Percentiles rank a stretch among this genome's conserved stretches.
Conservation (phyloP, 2,329 filamentous ascomycete species). For the Phaeosphaeria sp. region DNA sequence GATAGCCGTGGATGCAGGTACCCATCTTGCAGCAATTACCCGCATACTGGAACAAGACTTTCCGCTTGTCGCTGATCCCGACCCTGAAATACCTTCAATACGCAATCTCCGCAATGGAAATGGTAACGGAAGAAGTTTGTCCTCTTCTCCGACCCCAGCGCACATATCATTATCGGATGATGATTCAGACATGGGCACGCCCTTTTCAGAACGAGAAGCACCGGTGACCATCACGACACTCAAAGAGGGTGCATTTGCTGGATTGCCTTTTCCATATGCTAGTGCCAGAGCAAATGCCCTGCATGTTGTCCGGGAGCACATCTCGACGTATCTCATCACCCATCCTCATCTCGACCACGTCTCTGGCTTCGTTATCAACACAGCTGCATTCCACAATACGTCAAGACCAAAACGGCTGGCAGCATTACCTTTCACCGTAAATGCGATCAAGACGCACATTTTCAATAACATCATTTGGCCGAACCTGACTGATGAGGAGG, state of each 20-base stretch:
- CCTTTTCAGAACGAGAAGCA: conserved; percentile 32
- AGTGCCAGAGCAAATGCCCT: conserved; percentile 79
- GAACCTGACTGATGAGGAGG: conserved; percentile 94
- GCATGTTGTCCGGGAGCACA: conserved; percentile 77
- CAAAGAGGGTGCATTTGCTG: conserved; percentile 75
- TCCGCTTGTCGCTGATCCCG: conserved; percentile 48
- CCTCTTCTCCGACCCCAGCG: conserved; percentile 34
- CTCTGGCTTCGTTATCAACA: conserved; percentile 90
- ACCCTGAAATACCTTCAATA: conserved; percentile 2
- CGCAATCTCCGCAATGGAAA: conserved; percentile 22
- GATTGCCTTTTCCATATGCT: conserved; percentile 72
- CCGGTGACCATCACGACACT: conserved; percentile 62
- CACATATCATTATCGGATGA: conserved; percentile 31
- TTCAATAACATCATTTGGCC: conserved; percentile 99
- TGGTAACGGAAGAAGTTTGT: conserved; percentile 18
- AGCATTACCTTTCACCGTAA: conserved; percentile 85
- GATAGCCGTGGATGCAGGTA: conserved; percentile 91
- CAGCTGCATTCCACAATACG: conserved; percentile 80
- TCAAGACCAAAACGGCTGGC: conserved; percentile 83
- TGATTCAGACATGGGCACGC: conserved; percentile 37
- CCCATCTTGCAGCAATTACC: conserved; percentile 85
- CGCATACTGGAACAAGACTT: conserved; percentile 71
- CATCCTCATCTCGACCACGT: conserved; percentile 98
- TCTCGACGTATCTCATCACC: conserved; percentile 90
- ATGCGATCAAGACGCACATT: conserved; percentile 90